Percentiles rank a stretch among this genome's conserved stretches.
These are phyloP conservation scores for Clitocybe nebularis DNA, from an alignment of 1,284 basidiomycete genomes.

Conservation along the genomic window DNA sequence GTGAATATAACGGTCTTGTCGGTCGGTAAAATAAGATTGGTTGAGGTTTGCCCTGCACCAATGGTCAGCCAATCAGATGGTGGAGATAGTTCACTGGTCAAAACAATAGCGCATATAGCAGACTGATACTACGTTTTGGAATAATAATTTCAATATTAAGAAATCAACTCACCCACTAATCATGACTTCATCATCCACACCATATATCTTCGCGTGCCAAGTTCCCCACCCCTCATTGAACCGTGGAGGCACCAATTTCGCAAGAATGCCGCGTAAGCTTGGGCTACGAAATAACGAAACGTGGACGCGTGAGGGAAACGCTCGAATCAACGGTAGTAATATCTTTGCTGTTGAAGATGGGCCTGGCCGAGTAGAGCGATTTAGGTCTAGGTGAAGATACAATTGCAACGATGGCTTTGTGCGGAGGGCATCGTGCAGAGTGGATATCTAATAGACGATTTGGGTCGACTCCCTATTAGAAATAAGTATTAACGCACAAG, in stretches of 20 bases:
- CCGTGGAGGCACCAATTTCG: constrained; percentile 80
- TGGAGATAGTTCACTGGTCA: not conserved
- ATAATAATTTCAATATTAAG: not conserved
- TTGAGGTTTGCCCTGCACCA: constrained; percentile 86
- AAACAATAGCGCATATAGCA: no score
- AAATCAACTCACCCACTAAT: constrained; percentile 78
- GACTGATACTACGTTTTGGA: no score
- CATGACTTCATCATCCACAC: constrained; percentile 88
- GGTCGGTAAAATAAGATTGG: constrained; percentile 90
- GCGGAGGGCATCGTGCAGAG: constrained; percentile 58
- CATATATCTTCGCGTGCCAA: constrained; percentile 98
- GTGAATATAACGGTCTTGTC: constrained; percentile 91
- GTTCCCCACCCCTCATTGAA: constrained; percentile 99
- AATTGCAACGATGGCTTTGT: constrained; percentile 63
- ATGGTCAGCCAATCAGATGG: not conserved
- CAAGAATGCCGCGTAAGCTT: constrained; percentile 71
- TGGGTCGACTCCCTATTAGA: not conserved
- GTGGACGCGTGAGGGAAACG: constrained; percentile 74
- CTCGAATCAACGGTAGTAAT: constrained; percentile 66
- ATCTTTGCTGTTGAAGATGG: constrained; percentile 70
- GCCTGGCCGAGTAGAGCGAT: constrained; percentile 88
- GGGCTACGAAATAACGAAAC: constrained; percentile 86
- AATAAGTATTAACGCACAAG: constrained; percentile 46
- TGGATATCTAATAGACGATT: constrained; percentile 52
- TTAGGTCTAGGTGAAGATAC: constrained; percentile 81